phyloP scores from a whole-genome alignment of 148 eudicot species.

The Amaranthus hypochondriacus region DNA sequence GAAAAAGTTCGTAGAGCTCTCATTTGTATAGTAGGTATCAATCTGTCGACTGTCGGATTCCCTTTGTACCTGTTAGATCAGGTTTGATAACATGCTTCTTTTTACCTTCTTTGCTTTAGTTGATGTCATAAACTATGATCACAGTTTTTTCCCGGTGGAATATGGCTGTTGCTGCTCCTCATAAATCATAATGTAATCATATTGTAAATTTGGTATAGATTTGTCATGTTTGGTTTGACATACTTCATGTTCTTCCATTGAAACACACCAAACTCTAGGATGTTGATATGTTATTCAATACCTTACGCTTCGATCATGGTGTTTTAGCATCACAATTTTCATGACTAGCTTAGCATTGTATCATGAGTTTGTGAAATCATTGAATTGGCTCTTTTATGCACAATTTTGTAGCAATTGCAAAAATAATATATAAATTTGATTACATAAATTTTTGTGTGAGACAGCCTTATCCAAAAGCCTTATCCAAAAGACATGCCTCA shows the following conservation, averaged over 20 bases:
- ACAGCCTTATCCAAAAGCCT: too few relatives aligned
- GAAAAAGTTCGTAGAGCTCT: constrained; percentile 55
- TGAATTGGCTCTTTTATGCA: too few relatives aligned
- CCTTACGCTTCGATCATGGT: not conserved
- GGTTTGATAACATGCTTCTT: constrained; percentile 33
- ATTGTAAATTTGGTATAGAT: constrained; percentile 54
- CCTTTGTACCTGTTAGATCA: constrained; percentile 25
- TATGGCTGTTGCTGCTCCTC: constrained; percentile 21
- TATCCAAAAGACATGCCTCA: too few relatives aligned
- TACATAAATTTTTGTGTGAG: too few relatives aligned
- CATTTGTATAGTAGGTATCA: constrained; percentile 41
- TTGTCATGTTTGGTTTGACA: constrained; percentile 35
- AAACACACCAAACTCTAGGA: constrained; percentile 13
- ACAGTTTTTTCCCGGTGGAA: constrained; percentile 30
- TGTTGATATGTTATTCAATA: not conserved
- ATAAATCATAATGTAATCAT: constrained; percentile 52
- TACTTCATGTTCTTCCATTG: constrained; percentile 29
- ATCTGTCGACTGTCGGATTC: constrained; percentile 30
- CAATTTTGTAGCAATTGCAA: too few relatives aligned
- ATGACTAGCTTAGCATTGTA: too few relatives aligned
- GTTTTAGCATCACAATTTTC: too few relatives aligned
- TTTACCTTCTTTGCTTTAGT: constrained; percentile 13
- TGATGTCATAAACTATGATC: constrained; percentile 34
- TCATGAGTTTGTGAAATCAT: too few relatives aligned
- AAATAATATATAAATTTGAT: too few relatives aligned